Conservation (phyloP, 2,329 filamentous ascomycete species). For the Phaeosphaeriaceae sp. region DNA sequence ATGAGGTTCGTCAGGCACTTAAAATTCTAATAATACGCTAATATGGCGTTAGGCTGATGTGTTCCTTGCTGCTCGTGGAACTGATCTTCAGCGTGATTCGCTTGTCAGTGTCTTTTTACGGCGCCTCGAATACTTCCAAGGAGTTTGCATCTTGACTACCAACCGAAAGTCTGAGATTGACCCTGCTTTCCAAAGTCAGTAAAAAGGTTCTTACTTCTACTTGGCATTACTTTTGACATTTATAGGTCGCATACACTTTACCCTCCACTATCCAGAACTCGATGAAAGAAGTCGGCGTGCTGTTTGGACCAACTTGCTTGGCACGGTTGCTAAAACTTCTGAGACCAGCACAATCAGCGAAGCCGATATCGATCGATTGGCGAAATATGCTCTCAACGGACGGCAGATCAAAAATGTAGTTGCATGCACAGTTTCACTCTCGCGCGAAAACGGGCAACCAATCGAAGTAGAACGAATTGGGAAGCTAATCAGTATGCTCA, state of each 20-base stretch:
- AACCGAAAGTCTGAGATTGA: conserved; percentile 64
- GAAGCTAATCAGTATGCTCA: conserved; percentile 3
- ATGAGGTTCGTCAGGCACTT: conserved; percentile 53
- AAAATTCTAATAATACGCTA: background rate
- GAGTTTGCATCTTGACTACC: conserved; percentile 85
- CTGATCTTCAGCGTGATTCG: conserved; percentile 81
- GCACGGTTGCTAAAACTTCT: conserved; percentile 3
- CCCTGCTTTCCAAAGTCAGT: conserved; percentile 50
- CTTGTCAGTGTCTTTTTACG: conserved; percentile 86
- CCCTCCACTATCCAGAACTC: conserved; percentile 51
- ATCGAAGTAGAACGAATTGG: background rate
- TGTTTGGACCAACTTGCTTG: conserved; percentile 48
- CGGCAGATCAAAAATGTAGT: conserved; percentile 52
- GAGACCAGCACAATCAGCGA: conserved; percentile 32
- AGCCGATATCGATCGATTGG: conserved; percentile 36
- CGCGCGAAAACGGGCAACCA: background rate
- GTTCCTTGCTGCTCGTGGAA: conserved; percentile 63
- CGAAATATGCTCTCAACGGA: conserved; percentile 44
- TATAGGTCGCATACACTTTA: conserved; percentile 50
- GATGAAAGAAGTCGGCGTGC: conserved; percentile 42
- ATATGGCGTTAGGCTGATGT: conserved; percentile 58
- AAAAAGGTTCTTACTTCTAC: background rate
- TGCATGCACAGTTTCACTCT: conserved; percentile 3
- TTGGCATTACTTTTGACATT: background rate
- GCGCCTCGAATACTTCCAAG: conserved; percentile 85